A percentile compares a stretch with the other conserved stretches of the same genome.
These are phyloP conservation scores for Lachnellula hyalina DNA, from an alignment of 2,329 filamentous ascomycete species.

Conservation along the genomic window DNA sequence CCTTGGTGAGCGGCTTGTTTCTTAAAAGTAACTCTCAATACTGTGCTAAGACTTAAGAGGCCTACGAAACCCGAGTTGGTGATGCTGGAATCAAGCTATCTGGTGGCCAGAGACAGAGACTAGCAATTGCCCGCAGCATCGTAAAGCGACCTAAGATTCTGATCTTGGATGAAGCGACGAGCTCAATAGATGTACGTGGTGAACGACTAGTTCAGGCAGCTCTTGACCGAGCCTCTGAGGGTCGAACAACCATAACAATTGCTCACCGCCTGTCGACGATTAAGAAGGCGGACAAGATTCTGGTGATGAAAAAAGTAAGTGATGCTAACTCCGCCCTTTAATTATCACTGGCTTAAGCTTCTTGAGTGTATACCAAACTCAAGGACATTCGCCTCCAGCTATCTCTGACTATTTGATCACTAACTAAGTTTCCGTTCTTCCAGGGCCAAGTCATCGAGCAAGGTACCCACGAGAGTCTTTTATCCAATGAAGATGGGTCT, in stretches of 20 bases:
- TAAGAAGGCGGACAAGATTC: slow-evolving; percentile 70
- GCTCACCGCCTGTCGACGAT: slow-evolving; percentile 66
- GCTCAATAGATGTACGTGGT: slow-evolving; percentile 43
- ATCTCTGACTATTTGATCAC: too few relatives aligned
- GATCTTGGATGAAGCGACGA: slow-evolving; percentile 66
- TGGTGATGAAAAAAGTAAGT: slow-evolving; percentile 74
- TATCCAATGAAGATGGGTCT: slow-evolving; percentile 52
- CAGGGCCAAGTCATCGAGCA: slow-evolving; percentile 66
- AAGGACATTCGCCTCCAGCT: too few relatives aligned
- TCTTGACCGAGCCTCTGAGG: slow-evolving; percentile 47
- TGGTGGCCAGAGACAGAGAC: slow-evolving; percentile 72
- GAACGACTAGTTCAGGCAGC: slow-evolving; percentile 49
- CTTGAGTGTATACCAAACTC: too few relatives aligned
- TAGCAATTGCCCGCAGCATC: slow-evolving; percentile 67
- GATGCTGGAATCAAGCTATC: slow-evolving; percentile 74
- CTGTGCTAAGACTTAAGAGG: slow-evolving; percentile 34
- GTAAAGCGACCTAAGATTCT: slow-evolving; percentile 64
- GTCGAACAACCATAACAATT: slow-evolving; percentile 57
- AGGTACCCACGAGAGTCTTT: slow-evolving; percentile 68
- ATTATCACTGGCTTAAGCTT: neutral
- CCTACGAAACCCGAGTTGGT: slow-evolving; percentile 70
- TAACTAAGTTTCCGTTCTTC: neutral
- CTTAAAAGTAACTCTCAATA: neutral
- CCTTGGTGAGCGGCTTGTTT: slow-evolving; percentile 37
- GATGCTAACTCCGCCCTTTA: slow-evolving; percentile 76